Evolutionary conservation across 371 early-diverging fungal species (phyloP), one percentile per base, ranked within the genome.

Genomic region (Mycotypha africana): DNA sequence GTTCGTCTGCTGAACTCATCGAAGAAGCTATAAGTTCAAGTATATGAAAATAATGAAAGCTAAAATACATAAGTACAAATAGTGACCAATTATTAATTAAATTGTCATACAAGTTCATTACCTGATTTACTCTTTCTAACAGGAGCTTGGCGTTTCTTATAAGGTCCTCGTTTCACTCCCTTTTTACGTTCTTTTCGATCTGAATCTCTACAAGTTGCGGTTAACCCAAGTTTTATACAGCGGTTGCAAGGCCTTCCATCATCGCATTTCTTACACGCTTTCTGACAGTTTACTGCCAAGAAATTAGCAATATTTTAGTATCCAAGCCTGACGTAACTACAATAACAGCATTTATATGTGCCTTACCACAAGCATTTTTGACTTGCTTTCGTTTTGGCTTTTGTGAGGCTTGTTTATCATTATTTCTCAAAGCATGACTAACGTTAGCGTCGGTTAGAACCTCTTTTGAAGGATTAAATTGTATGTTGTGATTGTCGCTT

Each of bases 321-420:
- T n/a, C n/a, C n/a, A n/a, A n/a, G n/a, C n/a, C n/a, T n/a, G n/a
- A n/a, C 5, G 28, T 8, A 28, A 28, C 5, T 5, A 28, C 5
- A 28, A 28, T 8, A 11, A 11, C 28, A 28, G 5, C 11, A 28
- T 28, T 28, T 33, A 9, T 33, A 33, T 6, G 9, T 10, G 20
- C 60, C 67, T 54, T 73, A 81, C 79, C 77, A 64, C 89, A 90
- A 11, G 91, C 91, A 59, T 86, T 84, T 57, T 90, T 90, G 42
- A 88, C 89, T 58, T 90, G 91, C 39, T 39, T 39, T 39, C 39
- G 6, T 33, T 33, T 33, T 6, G 34, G 34, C 15, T 33, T 33
- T 33, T 33, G n/a, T n/a, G n/a, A n/a, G n/a, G n/a, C n/a, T n/a
- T n/a, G n/a, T n/a, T n/a, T n/a, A n/a, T n/a, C n/a, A n/a, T n/a